Base-by-base conservation (phyloP, 2,329 filamentous ascomycete genomes). In the Drechmeria coniospora region DNA sequence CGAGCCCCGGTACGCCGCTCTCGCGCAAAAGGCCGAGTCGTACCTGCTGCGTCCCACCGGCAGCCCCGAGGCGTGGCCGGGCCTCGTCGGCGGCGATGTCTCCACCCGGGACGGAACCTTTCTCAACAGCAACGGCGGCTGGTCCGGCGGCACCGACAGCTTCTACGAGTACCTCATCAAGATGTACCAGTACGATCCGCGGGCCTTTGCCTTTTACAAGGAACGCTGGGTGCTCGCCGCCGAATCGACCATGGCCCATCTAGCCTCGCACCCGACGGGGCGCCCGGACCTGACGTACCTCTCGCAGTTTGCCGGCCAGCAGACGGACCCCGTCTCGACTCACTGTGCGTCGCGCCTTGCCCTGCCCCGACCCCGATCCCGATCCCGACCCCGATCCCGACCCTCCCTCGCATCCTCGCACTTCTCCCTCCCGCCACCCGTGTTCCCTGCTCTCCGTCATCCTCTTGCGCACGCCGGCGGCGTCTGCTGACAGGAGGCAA, bases 91-190 rank as follows among this genome's bases (percentile, higher is more conserved):
- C 5, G 73, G 65, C 16, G 55, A 67, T 26, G 64, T 92, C 21
- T 60, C 72, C 38, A 63, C 82, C 34, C 45, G 55, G 2, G 72
- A 67, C 4, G 83, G 83, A 13, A 42, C 58, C 6, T 87, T 92
- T 39, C 39, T 66, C 10, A 69, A 87, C 44, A 65, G 65, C 15
- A 43, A 39, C 2, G 82, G 84, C 28, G 78, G 79, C 24, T 92
- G 82, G 82, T 67, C 69, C 21, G 81, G 77, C 27, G 77, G 79
- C 6, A 68, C 67, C 17, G 82, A 92, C 49, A 81, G 74, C 23
- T 92, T 77, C 54, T 92, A 92, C 54, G 82, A 92, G 53, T 92
- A 92, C 43, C 66, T 92, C 18, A 76, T 92, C 50, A 92, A 92
- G 59, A 87, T 90, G 79, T 92, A 75, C 42, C 52, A 87, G 30